Base-by-base conservation (phyloP, 1,284 basidiomycete species). In the Vanrija pseudolonga region DNA sequence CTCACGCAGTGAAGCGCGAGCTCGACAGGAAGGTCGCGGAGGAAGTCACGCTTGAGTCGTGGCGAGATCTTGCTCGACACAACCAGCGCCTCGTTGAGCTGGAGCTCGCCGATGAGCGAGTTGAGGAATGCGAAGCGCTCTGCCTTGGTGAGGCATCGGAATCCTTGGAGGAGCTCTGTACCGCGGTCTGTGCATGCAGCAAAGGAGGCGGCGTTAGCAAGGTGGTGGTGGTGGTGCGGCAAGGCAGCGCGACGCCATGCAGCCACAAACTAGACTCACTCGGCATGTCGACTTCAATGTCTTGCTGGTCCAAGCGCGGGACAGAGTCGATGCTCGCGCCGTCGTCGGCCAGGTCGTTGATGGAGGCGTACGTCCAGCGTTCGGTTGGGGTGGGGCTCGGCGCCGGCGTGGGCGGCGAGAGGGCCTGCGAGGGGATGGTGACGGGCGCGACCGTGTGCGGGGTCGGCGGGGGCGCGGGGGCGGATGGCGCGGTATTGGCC, bases 1-100 rank as follows among this genome's bases (percentile, higher is more conserved):
- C 80, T 78, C 49, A 98, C 80, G 51, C 95, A 84, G 67, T 92
- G 84, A 23, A 96, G 76, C 0, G 86, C 83, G 32, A 98, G 80
- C 73, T 98, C 95, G 17, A 85, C 78, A 0, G 95, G 95, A 1
- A 98, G 79, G 24, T 87, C 84, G 5, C 81, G 77, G 22, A 97
- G 79, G 70, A 95, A 94, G 72, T 98, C 93, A 6, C 90, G 84
- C 68, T 89, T 88, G 62, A 97, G 84, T 28, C 88, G 82, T 0
- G 91, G 89, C 0, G 85, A 80, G 70, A 97, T 87, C 50, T 79
- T 72, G 20, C 77, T 81, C 0, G 88, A 88, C 53, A 96, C 81
- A 69, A 87, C 88, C 15, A 89, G 80, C 14, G 96, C 84, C 66
- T 96, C 90, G 9, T 84, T 79, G 3, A 86, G 81, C 2, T 83